A percentile compares a stretch with the other conserved stretches of the same genome.
These are phyloP conservation scores for Chalciporus piperatoides DNA, from an alignment of 1,284 basidiomycete genomes.

Conservation along the genomic window DNA sequence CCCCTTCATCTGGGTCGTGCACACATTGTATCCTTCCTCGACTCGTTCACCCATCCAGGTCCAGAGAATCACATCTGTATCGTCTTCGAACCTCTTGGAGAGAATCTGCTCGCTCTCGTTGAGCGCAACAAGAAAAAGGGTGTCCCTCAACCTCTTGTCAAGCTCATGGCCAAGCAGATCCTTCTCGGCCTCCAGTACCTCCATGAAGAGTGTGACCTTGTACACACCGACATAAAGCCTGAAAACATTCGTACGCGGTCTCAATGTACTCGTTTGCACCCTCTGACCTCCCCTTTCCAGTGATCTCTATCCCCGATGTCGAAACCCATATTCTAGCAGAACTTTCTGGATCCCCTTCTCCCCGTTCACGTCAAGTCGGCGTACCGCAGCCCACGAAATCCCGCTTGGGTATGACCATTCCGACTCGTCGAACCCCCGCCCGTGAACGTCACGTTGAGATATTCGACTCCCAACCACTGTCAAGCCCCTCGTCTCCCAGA, in stretches of 20 bases:
- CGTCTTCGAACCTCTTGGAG: constrained; percentile 88
- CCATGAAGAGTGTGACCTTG: constrained; percentile 85
- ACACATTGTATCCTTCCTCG: constrained; percentile 82
- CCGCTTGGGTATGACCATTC: constrained; percentile 57
- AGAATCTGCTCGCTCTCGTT: constrained; percentile 81
- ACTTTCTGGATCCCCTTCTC: constrained; percentile 60
- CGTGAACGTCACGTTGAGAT: constrained; percentile 68
- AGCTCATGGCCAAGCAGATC: constrained; percentile 79
- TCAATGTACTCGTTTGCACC: constrained; percentile 14
- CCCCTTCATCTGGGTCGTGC: constrained; percentile 64
- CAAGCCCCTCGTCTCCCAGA: constrained; percentile 50
- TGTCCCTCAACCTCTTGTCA: constrained; percentile 76
- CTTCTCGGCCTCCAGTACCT: constrained; percentile 88
- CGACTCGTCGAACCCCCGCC: constrained; percentile 41
- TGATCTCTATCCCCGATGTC: constrained; percentile 74
- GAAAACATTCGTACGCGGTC: constrained; percentile 73
- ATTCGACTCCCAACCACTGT: constrained; percentile 70
- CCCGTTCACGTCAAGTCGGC: constrained; percentile 66
- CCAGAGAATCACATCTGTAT: constrained; percentile 84
- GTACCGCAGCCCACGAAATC: constrained; percentile 56
- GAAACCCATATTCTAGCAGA: constrained; percentile 67
- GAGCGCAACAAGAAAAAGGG: constrained; percentile 86
- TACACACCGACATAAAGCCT: constrained; percentile 88
- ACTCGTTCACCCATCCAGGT: constrained; percentile 72
- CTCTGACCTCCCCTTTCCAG: constrained; percentile 35